These are phyloP conservation scores for Taiwanofungus camphoratus DNA, from an alignment of 1,284 basidiomycete species.

Conservation along the genomic window DNA sequence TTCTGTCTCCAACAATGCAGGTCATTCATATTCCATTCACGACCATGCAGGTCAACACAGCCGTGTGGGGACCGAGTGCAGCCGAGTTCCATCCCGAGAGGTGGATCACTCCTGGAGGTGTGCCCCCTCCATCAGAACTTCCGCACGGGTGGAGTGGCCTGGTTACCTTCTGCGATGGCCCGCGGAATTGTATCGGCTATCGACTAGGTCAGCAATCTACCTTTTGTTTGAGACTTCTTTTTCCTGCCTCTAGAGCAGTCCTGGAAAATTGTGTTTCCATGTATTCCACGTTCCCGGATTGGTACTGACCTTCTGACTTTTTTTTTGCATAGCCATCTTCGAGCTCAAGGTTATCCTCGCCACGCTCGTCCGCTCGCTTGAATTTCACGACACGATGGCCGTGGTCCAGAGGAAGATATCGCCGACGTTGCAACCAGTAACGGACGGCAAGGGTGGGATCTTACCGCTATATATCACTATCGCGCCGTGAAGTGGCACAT, in stretches of 20 bases:
- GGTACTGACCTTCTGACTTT: background rate
- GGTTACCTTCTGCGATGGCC: slow-evolving; percentile 36
- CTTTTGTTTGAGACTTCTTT: no score
- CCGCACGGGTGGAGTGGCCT: slow-evolving; percentile 29
- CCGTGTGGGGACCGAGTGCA: slow-evolving; percentile 39
- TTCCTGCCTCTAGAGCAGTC: background rate
- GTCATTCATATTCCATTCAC: slow-evolving; percentile 30
- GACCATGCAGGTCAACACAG: slow-evolving; percentile 30
- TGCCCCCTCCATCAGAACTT: slow-evolving; percentile 25
- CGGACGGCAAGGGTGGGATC: slow-evolving; percentile 26
- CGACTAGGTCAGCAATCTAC: slow-evolving; percentile 14
- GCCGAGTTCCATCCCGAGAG: slow-evolving; percentile 36
- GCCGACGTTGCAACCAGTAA: slow-evolving; percentile 33
- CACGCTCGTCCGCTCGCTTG: slow-evolving; percentile 30
- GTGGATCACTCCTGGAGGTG: slow-evolving; percentile 27
- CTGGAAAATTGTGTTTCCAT: background rate
- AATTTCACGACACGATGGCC: slow-evolving; percentile 32
- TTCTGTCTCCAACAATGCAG: slow-evolving; percentile 8
- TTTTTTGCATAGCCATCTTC: slow-evolving; percentile 25
- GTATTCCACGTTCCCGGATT: background rate
- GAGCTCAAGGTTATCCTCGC: slow-evolving; percentile 37
- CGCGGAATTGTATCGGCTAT: slow-evolving; percentile 35
- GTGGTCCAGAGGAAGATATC: slow-evolving; percentile 28
- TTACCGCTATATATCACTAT: slow-evolving; percentile 18
- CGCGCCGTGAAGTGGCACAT: slow-evolving; percentile 11